Evolutionary conservation across 305 asterid genomes (phyloP), one percentile per base, ranked within the genome.

Genomic region (Rubia balearica): DNA sequence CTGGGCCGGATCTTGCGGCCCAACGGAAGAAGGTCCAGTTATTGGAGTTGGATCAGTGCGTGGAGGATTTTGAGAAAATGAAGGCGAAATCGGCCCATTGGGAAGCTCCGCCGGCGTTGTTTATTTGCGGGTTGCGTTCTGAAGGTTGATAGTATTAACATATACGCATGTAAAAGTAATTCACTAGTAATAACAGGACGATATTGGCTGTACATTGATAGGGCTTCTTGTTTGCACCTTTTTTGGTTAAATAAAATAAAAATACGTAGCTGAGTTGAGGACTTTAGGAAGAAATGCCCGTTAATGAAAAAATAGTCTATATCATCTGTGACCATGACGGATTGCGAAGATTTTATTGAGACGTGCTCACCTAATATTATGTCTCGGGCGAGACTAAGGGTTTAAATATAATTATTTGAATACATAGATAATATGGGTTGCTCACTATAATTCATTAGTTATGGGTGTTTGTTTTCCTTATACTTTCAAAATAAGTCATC

Each of bases 101-200:
- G 95, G 77, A 73, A 14, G 96, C 89, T 73, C 98, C 98, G 0
- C 74, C 83, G 7, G 66, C 80, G 12, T 74, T 46, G 27, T 81
- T 84, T 42, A 86, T 93, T 55, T 93, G 97, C 73, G 64, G 77
- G 67, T 80, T 85, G 68, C 94, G 90, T 73, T 71, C 85, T 49
- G 79, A 70, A 67, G 38, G 76, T 0, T 68, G 73, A 56, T 79
- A 64, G 42, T 13, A 12, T 19, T 6, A 14, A 62, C 19, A 30
- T 22, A 30, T 5, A 33, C 30, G 30, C 19, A 21, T 7, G 13
- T 17, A 43, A 43, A 30, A 30, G 33, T 30, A 30, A 30, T 30
- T n/a, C 43, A 7, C 43, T 40, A 13, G n/a, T 49, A 49, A 5
- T 49, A 3, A 51, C 16, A 51, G 57, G 57, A 12, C 12, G 53